Evolutionary conservation across 2,329 filamentous ascomycete species (phyloP).

Genomic region (Bertia moriformis): DNA sequence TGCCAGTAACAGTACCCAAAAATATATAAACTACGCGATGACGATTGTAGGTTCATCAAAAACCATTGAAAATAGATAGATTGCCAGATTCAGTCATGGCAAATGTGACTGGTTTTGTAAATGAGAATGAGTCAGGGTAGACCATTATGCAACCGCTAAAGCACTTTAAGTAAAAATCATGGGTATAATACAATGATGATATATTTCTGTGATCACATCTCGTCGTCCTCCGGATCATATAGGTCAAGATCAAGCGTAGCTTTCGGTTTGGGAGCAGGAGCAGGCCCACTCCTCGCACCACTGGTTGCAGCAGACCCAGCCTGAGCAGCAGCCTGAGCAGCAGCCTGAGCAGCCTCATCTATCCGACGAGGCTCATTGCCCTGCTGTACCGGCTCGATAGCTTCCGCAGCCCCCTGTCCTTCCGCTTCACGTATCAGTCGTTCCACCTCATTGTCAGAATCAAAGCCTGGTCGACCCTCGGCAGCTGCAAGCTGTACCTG

Average conservation of each 20-base stretch:
- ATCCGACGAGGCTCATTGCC: background rate
- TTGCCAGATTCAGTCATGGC: too few species aligned
- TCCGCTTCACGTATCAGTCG: slow-evolving; percentile 1
- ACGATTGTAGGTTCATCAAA: too few species aligned
- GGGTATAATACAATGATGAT: too few species aligned
- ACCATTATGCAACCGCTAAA: too few species aligned
- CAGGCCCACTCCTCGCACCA: background rate
- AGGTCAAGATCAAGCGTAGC: slow-evolving; percentile 1
- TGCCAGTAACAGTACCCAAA: too few species aligned
- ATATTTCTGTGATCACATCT: too few species aligned
- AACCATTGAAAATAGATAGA: too few species aligned
- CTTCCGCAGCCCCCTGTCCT: background rate
- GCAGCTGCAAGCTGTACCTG: slow-evolving; percentile 20
- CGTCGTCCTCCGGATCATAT: slow-evolving; percentile 8
- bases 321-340: background rate
- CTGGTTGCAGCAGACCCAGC: background rate
- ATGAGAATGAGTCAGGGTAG: too few species aligned
- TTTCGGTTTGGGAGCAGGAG: background rate
- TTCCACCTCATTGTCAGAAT: background rate
- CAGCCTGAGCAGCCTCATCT: background rate
- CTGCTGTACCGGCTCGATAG: background rate
- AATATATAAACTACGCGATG: too few species aligned
- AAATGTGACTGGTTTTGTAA: too few species aligned
- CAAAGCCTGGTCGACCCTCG: background rate
- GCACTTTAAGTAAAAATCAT: too few species aligned